Conservation (phyloP, 768 basidiomycete species). For the Pleurotus tuoliensis region DNA sequence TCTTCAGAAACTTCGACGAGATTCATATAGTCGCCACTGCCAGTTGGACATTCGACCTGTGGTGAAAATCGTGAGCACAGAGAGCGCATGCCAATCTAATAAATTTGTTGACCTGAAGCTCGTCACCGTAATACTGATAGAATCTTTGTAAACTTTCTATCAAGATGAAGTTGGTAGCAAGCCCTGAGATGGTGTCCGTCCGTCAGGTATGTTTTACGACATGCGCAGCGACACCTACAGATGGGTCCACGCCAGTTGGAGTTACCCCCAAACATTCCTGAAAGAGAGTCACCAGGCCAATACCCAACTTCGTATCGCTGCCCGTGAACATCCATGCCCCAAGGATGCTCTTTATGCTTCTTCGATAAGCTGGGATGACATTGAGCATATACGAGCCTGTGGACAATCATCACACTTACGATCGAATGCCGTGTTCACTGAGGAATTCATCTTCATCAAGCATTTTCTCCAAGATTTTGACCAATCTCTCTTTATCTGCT, state of each 20-base stretch:
- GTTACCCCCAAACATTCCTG: constrained; percentile 98
- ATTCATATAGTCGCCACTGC: constrained; percentile 97
- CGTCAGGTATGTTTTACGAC: background rate
- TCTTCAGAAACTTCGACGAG: constrained; percentile 93
- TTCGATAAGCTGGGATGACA: constrained; percentile 67
- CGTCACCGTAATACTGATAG: constrained; percentile 96
- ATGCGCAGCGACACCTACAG: constrained; percentile 39
- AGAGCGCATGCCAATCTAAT: background rate
- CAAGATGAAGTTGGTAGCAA: constrained; percentile 92
- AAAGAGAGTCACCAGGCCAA: constrained; percentile 97
- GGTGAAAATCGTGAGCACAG: background rate
- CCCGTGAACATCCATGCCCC: constrained; percentile 92
- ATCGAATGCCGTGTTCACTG: constrained; percentile 92
- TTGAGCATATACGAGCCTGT: background rate
- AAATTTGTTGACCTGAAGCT: constrained; percentile 51
- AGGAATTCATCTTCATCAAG: constrained; percentile 96
- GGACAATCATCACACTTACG: constrained; percentile 49
- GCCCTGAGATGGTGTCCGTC: constrained; percentile 47
- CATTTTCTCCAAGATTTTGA: constrained; percentile 92
- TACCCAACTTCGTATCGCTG: constrained; percentile 90
- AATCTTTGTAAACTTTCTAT: constrained; percentile 97
- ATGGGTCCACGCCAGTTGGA: constrained; percentile 97
- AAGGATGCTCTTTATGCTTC: constrained; percentile 86
- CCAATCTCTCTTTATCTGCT: constrained; percentile 86
- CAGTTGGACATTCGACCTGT: constrained; percentile 91